Evolutionary conservation across 192 early-diverging fungal genomes (phyloP), one percentile per base, ranked within the genome.

Genomic region (Backusella tuberculispora): DNA sequence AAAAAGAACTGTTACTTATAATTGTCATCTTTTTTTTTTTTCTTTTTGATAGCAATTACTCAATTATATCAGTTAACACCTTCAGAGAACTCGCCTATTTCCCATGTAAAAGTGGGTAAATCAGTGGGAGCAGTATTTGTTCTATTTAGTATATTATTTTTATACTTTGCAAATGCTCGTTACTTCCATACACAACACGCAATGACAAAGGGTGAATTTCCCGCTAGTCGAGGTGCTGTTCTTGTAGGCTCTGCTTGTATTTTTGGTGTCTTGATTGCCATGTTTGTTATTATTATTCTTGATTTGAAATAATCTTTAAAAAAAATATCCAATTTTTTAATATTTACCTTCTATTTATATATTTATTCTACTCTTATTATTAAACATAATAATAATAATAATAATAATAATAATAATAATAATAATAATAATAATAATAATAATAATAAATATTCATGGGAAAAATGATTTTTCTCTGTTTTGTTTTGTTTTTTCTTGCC

Each of bases 101-200:
- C 46, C 5, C 47, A 72, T 19, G 64, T 50, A 19, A 48, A 50
- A n/a, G 41, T n/a, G 71, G 92, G 87, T 26, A 81, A 80, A 73
- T 80, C 80, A 26, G 73, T 88, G 17, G 89, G 89, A n/a, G 80
- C 76, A n/a, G 72, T 84, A 0, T 94, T 94, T 82, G 86, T 92
- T 38, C 56, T 83, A 0, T 78, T 94, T 19, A 89, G 91, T 6
- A 86, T 92, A 43, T 21, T 88, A 14, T 90, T 93, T 74, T 83
- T 94, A 8, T 83, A 85, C 63, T 79, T 94, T 56, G 93, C 88
- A 8, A 83, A 88, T 26, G 86, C 86, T 56, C 80, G 93, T 53
- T 94, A 94, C 79, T 92, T 94, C 78, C 87, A 87, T 78, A 86
- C 88, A 42, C 93, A 94, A 80, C 70, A 72, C 8, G 81, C 88